Evolutionary conservation across 202 grass and related monocot genomes (phyloP).

Genomic region (Saccharum hybrid): DNA sequence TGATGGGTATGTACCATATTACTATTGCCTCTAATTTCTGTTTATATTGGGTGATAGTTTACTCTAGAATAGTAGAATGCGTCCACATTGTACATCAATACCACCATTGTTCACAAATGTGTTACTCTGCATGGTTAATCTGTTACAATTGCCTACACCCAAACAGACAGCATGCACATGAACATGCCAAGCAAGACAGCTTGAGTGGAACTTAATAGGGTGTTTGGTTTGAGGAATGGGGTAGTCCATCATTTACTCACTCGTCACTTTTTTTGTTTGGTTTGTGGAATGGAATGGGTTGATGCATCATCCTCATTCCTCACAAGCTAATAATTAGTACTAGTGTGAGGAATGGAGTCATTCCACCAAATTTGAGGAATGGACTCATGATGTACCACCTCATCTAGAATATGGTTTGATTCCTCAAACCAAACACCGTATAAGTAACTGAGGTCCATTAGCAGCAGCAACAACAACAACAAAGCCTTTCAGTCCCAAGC

Average conservation of each 20-base stretch:
- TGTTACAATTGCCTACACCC: neutral
- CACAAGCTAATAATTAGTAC: no score
- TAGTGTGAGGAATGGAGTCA: no score
- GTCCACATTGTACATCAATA: neutral
- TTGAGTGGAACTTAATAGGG: neutral
- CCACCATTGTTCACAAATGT: neutral
- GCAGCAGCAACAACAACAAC: neutral
- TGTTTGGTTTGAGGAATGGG: no score
- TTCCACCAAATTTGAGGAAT: no score
- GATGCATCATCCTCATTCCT: no score
- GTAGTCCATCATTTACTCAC: no score
- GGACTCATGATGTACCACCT: no score
- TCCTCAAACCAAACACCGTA: no score
- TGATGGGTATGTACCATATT: conserved; percentile 58
- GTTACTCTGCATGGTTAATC: neutral
- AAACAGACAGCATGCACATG: conserved; percentile 2
- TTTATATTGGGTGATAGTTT: conserved; percentile 7
- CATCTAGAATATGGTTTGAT: no score
- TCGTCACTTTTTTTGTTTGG: no score
- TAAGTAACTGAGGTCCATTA: neutral
- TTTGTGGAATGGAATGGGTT: no score
- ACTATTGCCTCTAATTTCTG: neutral
- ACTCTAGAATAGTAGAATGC: neutral
- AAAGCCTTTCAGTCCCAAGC: no score
- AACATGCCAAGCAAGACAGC: neutral